Percentiles rank a stretch among this genome's conserved stretches.
These are phyloP conservation scores for Candida suzukii DNA, from an alignment of 805 yeast species.

Conservation along the genomic window DNA sequence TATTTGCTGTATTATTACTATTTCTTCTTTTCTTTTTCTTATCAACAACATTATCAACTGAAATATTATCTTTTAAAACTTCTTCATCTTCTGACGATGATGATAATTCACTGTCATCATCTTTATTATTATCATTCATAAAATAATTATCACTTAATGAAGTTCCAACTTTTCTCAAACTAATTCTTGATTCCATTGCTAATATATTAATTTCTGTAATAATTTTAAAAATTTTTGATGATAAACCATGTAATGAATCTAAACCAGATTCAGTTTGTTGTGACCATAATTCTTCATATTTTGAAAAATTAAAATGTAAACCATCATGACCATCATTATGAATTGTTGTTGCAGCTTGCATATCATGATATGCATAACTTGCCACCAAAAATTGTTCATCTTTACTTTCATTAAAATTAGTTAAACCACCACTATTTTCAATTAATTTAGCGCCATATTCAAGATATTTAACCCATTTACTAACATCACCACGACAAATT, in stretches of 20 bases:
- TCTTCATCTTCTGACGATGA: constrained; percentile 3
- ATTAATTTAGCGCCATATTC: constrained; percentile 61
- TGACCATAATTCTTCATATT: constrained; percentile 47
- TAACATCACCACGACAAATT: constrained; percentile 76
- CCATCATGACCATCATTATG: constrained; percentile 42
- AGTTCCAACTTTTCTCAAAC: constrained; percentile 16
- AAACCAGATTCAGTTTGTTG: constrained; percentile 35
- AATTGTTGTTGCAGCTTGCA: constrained; percentile 46
- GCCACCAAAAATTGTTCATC: constrained; percentile 69
- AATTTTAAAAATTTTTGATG: constrained; percentile 57
- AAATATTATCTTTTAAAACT: neutral
- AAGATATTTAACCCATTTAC: constrained; percentile 63
- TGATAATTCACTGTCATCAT: constrained; percentile 1
- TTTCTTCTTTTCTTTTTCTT: neutral
- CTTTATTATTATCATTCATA: neutral
- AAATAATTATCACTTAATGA: constrained; percentile 13
- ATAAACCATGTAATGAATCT: constrained; percentile 69
- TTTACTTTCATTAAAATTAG: constrained; percentile 40
- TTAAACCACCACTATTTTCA: constrained; percentile 54
- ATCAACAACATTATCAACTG: neutral
- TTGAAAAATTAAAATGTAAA: constrained; percentile 55
- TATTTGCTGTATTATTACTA: neutral
- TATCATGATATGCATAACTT: constrained; percentile 76
- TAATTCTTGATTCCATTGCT: constrained; percentile 42
- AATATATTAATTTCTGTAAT: constrained; percentile 64